Evolutionary conservation across 2,329 filamentous ascomycete species (phyloP), one percentile per base, ranked within the genome.

Genomic region (Phaeoacremonium minimum): DNA sequence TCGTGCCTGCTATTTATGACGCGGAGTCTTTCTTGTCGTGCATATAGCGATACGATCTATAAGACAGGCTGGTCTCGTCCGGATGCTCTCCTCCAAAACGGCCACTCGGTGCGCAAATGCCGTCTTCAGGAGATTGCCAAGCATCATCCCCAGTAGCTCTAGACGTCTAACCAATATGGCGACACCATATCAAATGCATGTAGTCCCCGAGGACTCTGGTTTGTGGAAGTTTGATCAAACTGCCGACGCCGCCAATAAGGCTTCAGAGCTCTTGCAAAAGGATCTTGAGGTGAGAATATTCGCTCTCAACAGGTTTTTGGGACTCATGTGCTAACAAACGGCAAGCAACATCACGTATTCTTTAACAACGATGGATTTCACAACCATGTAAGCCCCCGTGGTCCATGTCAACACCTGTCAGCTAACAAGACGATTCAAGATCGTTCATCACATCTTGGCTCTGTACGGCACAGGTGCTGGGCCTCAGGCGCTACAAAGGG

Each of bases 291-390:
- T 73, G 48, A 19, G 52, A 30, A 14, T 31, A 17, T 19, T 18
- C 18, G n/a, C 16, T 9, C 15, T 8, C 26, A 32, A 29, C 17
- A n/a, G n/a, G n/a, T n/a, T n/a, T n/a, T n/a, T n/a, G n/a, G n/a
- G n/a, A n/a, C n/a, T n/a, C n/a, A n/a, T n/a, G n/a, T n/a, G n/a
- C n/a, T n/a, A n/a, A n/a, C n/a, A n/a, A n/a, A n/a, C n/a, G n/a
- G n/a, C n/a, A n/a, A n/a, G 22, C 22, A 26, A 20, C 77, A 89
- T 48, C 85, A 95, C 53, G 83, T 89, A 40, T 94, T 83, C 63
- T 95, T 89, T 69, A 94, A 93, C 43, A 42, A 72, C 0, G 52
- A 59, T 2, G 83, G 84, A 1, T 94, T 85, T 44, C 90, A 96
- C 52, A 87, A 95, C 56, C 89, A 95, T 51, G 87, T 73, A 63